phyloP scores from a whole-genome alignment of 2,329 filamentous ascomycete species.

The Geoglossum cookeanum region DNA sequence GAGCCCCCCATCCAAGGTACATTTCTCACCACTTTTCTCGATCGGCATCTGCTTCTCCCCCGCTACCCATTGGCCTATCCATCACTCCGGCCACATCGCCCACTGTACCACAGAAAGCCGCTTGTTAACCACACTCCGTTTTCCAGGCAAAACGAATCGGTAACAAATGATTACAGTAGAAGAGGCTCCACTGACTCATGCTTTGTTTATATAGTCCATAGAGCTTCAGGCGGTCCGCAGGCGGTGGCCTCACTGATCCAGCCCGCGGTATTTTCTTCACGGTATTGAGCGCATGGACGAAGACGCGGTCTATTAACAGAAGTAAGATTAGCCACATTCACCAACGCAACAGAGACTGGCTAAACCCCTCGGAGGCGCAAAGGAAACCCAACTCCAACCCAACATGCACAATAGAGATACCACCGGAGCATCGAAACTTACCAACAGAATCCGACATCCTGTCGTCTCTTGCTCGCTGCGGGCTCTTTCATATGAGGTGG shows the following conservation, averaged over 20 bases:
- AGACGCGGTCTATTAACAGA: slow-evolving; percentile 60
- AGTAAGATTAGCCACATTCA: neutral
- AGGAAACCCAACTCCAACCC: neutral
- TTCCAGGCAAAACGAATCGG: neutral
- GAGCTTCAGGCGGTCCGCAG: slow-evolving; percentile 66
- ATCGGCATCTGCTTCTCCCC: slow-evolving; percentile 32
- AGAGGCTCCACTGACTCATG: slow-evolving; percentile 39
- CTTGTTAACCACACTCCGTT: slow-evolving; percentile 5
- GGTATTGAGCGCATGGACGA: slow-evolving; percentile 95
- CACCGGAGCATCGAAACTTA: slow-evolving; percentile 11
- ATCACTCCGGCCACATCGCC: slow-evolving; percentile 90
- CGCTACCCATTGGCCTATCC: slow-evolving; percentile 47
- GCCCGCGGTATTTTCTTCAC: slow-evolving; percentile 95
- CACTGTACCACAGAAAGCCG: slow-evolving; percentile 30
- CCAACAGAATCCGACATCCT: slow-evolving; percentile 23
- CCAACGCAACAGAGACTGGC: slow-evolving; percentile 5
- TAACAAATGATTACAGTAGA: neutral
- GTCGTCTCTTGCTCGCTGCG: neutral
- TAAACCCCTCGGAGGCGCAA: neutral
- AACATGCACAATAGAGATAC: neutral
- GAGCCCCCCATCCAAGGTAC: neutral
- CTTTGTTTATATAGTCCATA: slow-evolving; percentile 99
- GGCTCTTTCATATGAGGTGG: neutral
- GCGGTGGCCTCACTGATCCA: slow-evolving; percentile 72
- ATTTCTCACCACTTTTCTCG: slow-evolving; percentile 43